Evolutionary conservation across 176 grass and related monocot genomes (phyloP).

Genomic region (Cenchrus americanus): DNA sequence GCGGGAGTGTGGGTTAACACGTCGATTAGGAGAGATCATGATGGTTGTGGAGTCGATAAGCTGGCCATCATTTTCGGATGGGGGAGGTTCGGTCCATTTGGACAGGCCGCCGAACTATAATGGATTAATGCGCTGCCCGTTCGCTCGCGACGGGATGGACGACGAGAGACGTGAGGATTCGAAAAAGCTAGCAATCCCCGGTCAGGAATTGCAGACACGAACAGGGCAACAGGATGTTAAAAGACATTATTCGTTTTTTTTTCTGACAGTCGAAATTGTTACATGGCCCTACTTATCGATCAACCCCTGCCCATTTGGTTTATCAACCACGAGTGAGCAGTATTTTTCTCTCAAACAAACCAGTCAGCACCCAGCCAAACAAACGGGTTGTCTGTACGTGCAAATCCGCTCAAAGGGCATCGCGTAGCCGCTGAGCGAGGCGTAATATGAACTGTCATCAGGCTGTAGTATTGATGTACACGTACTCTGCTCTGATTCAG

Average conservation of each 20-base stretch:
- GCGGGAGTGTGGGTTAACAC: constrained; percentile 4
- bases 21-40: constrained; percentile 30
- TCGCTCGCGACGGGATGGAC: constrained; percentile 20
- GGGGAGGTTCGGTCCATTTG: constrained; percentile 16
- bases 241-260: no score
- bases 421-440: no score
- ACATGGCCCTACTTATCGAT: not conserved
- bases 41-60: not conserved
- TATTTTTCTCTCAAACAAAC: no score
- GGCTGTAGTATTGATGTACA: not conserved
- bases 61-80: constrained; percentile 2
- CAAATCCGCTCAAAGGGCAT: no score
- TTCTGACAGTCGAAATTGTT: not conserved
- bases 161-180: constrained; percentile 44
- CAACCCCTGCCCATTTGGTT: no score
- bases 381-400: no score
- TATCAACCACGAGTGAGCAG: no score
- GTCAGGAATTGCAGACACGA: not conserved
- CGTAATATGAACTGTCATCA: not conserved
- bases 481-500: no score
- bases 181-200: not conserved
- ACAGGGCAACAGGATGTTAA: not conserved
- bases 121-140: constrained; percentile 3
- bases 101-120: not conserved
- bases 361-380: no score